phyloP scores from a whole-genome alignment of 2,329 filamentous ascomycete species.

The Pochonia chlamydosporia region DNA sequence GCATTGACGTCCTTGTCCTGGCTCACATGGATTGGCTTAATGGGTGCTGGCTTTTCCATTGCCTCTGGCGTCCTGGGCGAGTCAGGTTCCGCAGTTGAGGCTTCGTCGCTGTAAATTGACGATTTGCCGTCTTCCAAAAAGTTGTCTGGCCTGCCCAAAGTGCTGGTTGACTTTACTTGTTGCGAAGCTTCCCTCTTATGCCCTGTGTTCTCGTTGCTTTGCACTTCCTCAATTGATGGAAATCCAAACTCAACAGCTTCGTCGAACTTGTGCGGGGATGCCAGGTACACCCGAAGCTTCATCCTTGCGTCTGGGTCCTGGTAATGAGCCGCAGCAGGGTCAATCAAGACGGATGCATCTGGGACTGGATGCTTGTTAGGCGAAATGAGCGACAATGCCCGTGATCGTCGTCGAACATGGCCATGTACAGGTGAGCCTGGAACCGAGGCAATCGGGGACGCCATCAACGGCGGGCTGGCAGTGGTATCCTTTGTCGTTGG shows the following conservation, averaged over 20 bases:
- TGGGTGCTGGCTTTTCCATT: constrained; percentile 31
- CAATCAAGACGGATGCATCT: constrained; percentile 37
- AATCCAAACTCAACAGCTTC: constrained; percentile 94
- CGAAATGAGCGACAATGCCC: constrained; percentile 48
- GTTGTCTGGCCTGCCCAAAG: constrained; percentile 47
- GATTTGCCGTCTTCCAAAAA: constrained; percentile 54
- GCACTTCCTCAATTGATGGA: constrained; percentile 52
- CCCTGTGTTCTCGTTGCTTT: constrained; percentile 23
- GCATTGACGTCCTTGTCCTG: constrained; percentile 18
- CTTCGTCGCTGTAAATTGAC: constrained; percentile 50
- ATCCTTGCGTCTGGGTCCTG: constrained; percentile 83
- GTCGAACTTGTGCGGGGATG: constrained; percentile 90
- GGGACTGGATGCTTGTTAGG: constrained; percentile 33
- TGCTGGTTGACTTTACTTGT: constrained; percentile 23
- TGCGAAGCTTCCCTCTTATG: constrained; percentile 18
- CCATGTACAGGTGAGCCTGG: constrained; percentile 16
- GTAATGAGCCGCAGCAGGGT: constrained; percentile 74
- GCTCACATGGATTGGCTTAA: constrained; percentile 19
- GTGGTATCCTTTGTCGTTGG: constrained; percentile 38
- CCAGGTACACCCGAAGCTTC: constrained; percentile 79
- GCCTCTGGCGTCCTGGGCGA: constrained; percentile 52
- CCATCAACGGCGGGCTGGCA: constrained; percentile 20
- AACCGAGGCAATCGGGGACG: constrained; percentile 15
- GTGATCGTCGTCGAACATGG: constrained; percentile 46
- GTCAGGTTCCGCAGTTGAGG: constrained; percentile 51